phyloP scores from a whole-genome alignment of 306 rosid species.

The Prosopis cineraria region DNA sequence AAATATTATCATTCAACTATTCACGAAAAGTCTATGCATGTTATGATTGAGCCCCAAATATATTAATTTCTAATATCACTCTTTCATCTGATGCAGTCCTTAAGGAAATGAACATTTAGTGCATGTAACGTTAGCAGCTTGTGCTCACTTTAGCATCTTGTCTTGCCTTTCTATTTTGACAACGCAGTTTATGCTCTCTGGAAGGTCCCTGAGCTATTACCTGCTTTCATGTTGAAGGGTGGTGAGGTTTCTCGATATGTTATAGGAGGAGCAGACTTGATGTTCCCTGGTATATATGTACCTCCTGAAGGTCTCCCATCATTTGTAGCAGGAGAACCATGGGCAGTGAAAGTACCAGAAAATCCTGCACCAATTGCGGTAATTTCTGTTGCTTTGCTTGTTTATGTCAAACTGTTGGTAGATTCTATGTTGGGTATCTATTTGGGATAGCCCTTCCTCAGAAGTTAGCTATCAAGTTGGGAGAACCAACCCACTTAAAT shows the following conservation, averaged over 20 bases:
- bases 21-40: not conserved
- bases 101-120: not conserved
- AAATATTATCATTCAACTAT: not conserved
- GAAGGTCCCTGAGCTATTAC: conserved; percentile 82
- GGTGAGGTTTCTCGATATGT: conserved; percentile 86
- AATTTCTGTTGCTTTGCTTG: not conserved
- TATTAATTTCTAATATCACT: not conserved
- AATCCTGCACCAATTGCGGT: conserved; percentile 96
- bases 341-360: conserved; percentile 96
- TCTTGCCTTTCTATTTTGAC: not conserved
- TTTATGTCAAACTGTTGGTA: not conserved
- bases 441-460: too few species aligned
- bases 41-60: not conserved
- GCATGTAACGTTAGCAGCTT: not conserved
- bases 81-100: not conserved
- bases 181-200: conserved; percentile 86
- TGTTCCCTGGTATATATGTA: conserved; percentile 91
- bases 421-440: too few species aligned
- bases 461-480: too few species aligned
- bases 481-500: too few species aligned
- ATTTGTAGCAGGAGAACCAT: conserved; percentile 66
- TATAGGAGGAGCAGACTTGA: conserved; percentile 94
- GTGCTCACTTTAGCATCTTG: not conserved
- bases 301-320: conserved; percentile 86
- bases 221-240: conserved; percentile 79